These are phyloP conservation scores for Syzygium aqueum DNA, from an alignment of 345 rosid species.

Conservation along the genomic window DNA sequence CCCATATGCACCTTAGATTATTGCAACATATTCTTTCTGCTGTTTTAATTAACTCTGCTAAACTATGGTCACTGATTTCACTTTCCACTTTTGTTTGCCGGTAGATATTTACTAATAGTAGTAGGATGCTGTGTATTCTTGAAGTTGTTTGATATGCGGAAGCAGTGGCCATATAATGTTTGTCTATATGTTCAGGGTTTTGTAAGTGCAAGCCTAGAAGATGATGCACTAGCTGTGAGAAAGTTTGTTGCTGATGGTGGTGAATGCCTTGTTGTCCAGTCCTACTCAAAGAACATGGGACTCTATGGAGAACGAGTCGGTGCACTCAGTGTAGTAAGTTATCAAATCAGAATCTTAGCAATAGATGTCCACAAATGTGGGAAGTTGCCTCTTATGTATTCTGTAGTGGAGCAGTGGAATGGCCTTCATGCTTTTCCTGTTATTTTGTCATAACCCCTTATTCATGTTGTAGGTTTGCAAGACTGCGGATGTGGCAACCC, in stretches of 20 bases:
- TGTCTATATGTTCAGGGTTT: constrained; percentile 23
- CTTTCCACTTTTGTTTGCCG: neutral
- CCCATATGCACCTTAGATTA: neutral
- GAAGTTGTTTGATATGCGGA: neutral
- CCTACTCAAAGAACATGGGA: constrained; percentile 52
- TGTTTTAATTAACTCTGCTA: neutral
- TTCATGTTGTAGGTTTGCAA: constrained; percentile 27
- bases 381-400: neutral
- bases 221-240: constrained; percentile 38
- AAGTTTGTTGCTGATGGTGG: constrained; percentile 47
- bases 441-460: neutral
- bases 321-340: constrained; percentile 40
- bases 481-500: constrained; percentile 30
- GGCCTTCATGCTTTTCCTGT: neutral
- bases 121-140: neutral
- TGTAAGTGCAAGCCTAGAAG: constrained; percentile 34
- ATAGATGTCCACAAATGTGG: neutral
- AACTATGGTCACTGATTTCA: neutral
- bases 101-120: neutral
- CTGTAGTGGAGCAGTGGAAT: neutral
- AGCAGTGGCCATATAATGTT: neutral
- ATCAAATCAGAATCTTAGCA: neutral
- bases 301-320: constrained; percentile 55
- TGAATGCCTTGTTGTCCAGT: constrained; percentile 38
- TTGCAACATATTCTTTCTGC: neutral